Evolutionary conservation across 805 yeast genomes (phyloP), one percentile per base, ranked within the genome.

Genomic region (Yamadazyma akitaensis): DNA sequence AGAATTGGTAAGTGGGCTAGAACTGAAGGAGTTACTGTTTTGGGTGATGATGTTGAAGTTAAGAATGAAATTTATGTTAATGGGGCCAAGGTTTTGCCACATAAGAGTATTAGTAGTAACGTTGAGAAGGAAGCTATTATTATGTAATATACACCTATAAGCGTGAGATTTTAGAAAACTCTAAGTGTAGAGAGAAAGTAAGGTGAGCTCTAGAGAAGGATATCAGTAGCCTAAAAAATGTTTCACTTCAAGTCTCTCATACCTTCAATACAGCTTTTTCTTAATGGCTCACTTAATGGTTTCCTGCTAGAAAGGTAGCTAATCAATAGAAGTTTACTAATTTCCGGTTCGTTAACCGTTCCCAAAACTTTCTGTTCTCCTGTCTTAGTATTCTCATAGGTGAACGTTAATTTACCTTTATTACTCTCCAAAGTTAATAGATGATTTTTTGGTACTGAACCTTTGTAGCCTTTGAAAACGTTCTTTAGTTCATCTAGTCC

Each of bases 11-110:
- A 82, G 74, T 94, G 99, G 99, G 96, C 97, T 56, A 89, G 99
- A 80, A 82, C 94, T 55, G 98, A 94, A 75, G 96, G 96, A 77
- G 88, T 84, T 62, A 88, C 97, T 53, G 99, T 94, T 51, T 82
- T 94, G 64, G 99, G 99, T 77, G 99, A 94, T 72, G 99, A 94
- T 60, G 99, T 94, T 57, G 95, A 91, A 70, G 89, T 94, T 68
- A 89, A 92, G 79, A 97, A 94, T 69, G 99, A 92, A 80, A 81
- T 94, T 69, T 94, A 94, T 81, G 96, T 94, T 63, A 94, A 94
- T 74, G 99, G 99, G 73, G 99, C 97, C 75, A 90, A 94, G 72
- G 97, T 94, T 57, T 83, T 94, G 67, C 99, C 99, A 59, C 99
- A 94, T 83, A 94, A 94, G 81, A 79, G 96, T 53, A 92, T 94